Base-by-base conservation (phyloP, 2,329 filamentous ascomycete genomes). In the Diaporthe batatas region DNA sequence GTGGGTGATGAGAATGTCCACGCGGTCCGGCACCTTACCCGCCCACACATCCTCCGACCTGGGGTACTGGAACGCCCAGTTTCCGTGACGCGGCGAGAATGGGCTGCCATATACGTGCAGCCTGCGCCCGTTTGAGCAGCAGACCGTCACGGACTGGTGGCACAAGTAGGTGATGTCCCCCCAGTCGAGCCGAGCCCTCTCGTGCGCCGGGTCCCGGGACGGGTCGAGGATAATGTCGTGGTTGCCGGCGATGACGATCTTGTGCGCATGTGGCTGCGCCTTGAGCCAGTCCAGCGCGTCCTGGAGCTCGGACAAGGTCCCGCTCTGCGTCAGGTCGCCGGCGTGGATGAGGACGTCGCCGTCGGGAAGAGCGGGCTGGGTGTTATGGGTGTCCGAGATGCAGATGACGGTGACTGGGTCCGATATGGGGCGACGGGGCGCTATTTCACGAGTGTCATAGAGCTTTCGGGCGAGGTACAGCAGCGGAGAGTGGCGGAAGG, bases 241-340 rank as follows among this genome's bases (percentile, higher is more conserved):
- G 68, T 87, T 88, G 4, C 85, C 86, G 21, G 82, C 85, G 7
- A 87, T 77, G 6, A 86, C 80, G 54, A 87, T 78, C 75, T 87
- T 87, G 77, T 84, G 76, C 7, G 72, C 57, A 72, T 86, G 85
- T 0, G 83, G 79, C 69, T 83, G 83, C 0, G 76, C 59, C 11
- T 76, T 76, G 12, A 87, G 76, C 86, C 86, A 88, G n/a, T 76
- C 70, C 12, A 87, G 73, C 14, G 81, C 75, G 2, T 79, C 78
- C 59, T 83, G 77, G 0, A 87, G 75, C 73, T 86, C 85, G 6
- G 78, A 75, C 25, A 82, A 78, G 0, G 83, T 82, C n/a, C 84
- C 85, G n/a, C 79, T 79, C 67, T 84, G 78, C 0, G 84, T 86
- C n/a, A 88, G 79, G 73, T 88, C 85, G 25, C 86, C 86, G 0